Conservation (phyloP, 495 filamentous ascomycete species). For the Tuber umbilicatum region DNA sequence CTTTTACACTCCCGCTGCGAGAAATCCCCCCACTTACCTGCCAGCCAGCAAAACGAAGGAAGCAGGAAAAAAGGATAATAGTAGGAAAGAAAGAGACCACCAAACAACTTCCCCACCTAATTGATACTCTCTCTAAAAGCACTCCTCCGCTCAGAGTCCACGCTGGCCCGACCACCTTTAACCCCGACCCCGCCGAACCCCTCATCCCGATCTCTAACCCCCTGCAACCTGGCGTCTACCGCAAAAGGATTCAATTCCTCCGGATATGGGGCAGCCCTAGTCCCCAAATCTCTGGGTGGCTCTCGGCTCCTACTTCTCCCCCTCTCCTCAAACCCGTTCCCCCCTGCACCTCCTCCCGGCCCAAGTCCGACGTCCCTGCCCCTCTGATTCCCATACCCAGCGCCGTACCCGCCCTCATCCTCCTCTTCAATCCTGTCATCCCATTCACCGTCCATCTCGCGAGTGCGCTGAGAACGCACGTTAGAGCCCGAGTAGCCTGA, state of each 20-base stretch:
- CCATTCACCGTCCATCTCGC: slow-evolving; percentile 51
- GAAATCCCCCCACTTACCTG: neutral
- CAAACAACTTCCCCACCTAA: slow-evolving; percentile 13
- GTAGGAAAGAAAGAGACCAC: neutral
- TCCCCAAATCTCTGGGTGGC: slow-evolving; percentile 20
- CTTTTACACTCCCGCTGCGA: neutral
- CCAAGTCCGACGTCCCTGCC: slow-evolving; percentile 5
- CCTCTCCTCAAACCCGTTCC: slow-evolving; percentile 33
- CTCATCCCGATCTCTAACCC: slow-evolving; percentile 28
- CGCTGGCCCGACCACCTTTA: slow-evolving; percentile 45
- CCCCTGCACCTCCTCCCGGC: slow-evolving; percentile 10
- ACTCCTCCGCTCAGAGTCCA: slow-evolving; percentile 50
- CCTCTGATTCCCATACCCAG: slow-evolving; percentile 5
- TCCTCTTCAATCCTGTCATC: slow-evolving; percentile 50
- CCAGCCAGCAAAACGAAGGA: neutral
- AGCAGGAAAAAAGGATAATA: neutral
- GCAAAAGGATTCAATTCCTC: slow-evolving; percentile 33
- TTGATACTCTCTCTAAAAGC: slow-evolving; percentile 50
- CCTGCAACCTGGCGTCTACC: slow-evolving; percentile 24
- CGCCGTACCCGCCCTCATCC: slow-evolving; percentile 42
- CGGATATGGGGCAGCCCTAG: slow-evolving; percentile 21
- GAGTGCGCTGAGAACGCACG: slow-evolving; percentile 30
- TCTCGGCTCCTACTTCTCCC: slow-evolving; percentile 41
- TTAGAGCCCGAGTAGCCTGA: slow-evolving; percentile 41
- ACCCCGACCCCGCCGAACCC: slow-evolving; percentile 40